A percentile compares a stretch with the other conserved stretches of the same genome.
Conservation (phyloP, 176 grass and related monocot genomes). For the Carex myosuroides region DNA sequence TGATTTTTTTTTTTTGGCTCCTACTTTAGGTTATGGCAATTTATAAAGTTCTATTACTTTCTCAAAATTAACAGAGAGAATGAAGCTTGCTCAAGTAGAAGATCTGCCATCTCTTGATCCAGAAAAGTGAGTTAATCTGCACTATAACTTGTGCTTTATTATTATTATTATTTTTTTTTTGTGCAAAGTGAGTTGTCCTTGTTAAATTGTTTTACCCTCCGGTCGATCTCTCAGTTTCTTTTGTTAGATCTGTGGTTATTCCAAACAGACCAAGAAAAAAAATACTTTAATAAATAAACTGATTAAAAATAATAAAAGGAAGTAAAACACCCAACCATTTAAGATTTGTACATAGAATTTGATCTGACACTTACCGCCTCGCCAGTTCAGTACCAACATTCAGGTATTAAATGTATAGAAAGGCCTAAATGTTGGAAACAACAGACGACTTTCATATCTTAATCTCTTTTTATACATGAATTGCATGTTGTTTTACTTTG, state of each 20-base stretch:
- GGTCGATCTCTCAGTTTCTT: neutral
- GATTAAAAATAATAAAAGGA: neutral
- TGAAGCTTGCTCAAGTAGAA: conserved; percentile 33
- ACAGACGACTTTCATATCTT: neutral
- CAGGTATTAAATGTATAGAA: neutral
- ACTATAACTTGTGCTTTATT: neutral
- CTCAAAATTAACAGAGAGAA: conserved; percentile 46
- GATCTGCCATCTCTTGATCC: conserved; percentile 55
- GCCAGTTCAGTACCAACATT: neutral
- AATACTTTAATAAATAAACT: neutral
- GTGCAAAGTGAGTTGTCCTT: neutral
- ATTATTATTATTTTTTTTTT: neutral
- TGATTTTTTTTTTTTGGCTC: neutral
- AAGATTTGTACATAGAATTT: neutral
- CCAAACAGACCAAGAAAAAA: neutral
- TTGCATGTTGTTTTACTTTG: neutral
- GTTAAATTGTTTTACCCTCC: neutral
- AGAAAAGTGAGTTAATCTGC: conserved; percentile 45
- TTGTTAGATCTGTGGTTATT: neutral
- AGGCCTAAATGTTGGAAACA: neutral
- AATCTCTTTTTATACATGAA: neutral
- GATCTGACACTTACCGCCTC: neutral
- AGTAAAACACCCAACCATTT: neutral
- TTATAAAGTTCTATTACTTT: neutral
- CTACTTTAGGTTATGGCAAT: neutral